A percentile compares a stretch with the other conserved stretches of the same genome.
These are phyloP conservation scores for Penicillium expansum DNA, from an alignment of 2,329 filamentous ascomycete species.

Conservation along the genomic window DNA sequence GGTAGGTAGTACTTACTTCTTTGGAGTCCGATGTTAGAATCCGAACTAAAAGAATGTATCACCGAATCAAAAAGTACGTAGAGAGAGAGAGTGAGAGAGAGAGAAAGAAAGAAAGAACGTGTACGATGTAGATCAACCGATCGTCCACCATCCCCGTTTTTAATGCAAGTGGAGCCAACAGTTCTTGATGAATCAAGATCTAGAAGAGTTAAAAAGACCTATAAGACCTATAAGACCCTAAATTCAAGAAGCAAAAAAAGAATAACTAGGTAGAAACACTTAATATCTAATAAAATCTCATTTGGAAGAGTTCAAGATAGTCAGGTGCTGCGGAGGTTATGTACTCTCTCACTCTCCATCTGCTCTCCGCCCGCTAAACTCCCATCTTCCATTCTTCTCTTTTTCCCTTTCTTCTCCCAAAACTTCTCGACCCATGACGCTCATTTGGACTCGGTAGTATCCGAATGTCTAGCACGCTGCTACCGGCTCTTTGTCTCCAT, in stretches of 20 bases:
- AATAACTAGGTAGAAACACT: background rate
- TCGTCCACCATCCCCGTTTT: slow-evolving; percentile 1
- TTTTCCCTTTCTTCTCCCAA: slow-evolving; percentile 16
- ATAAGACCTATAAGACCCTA: background rate
- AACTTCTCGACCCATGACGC: background rate
- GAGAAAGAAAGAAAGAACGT: background rate
- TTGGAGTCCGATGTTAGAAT: slow-evolving; percentile 11
- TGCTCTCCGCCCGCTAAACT: slow-evolving; percentile 5
- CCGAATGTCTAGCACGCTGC: slow-evolving; percentile 14
- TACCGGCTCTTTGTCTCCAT: slow-evolving; percentile 15
- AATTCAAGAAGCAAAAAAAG: background rate
- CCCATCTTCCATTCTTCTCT: slow-evolving; percentile 4
- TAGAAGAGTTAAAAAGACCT: background rate
- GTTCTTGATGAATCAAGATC: background rate
- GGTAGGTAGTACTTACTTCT: background rate
- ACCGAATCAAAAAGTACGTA: background rate
- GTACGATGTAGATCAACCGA: slow-evolving; percentile 5
- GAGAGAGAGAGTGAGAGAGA: background rate
- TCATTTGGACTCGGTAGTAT: slow-evolving; percentile 18
- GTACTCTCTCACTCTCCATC: background rate
- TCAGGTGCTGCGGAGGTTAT: slow-evolving; percentile 12
- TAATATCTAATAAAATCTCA: background rate
- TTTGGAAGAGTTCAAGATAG: slow-evolving; percentile 2
- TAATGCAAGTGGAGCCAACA: slow-evolving; percentile 4
- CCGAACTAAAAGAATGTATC: slow-evolving; percentile 8